Evolutionary conservation across 371 early-diverging fungal species (phyloP), one percentile per base, ranked within the genome.

Genomic region (Mortierella sp.): DNA sequence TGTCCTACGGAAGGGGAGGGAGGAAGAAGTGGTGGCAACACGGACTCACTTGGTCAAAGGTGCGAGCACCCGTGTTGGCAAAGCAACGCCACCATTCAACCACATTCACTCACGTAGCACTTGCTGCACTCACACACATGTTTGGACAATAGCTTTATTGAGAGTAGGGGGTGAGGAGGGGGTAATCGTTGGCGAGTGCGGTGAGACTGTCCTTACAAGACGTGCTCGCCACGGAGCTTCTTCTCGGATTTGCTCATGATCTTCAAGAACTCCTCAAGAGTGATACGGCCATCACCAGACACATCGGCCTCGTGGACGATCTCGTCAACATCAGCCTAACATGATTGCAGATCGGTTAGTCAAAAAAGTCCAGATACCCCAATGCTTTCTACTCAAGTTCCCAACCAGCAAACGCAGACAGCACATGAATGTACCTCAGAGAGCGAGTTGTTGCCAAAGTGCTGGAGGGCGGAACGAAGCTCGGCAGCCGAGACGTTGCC

Each of bases 191-290:
- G n/a, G n/a, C n/a, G n/a, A n/a, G n/a, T n/a, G n/a, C n/a, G n/a
- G n/a, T n/a, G n/a, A n/a, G n/a, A n/a, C n/a, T n/a, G n/a, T n/a
- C 34, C 34, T 76, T 76, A 76, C 51, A 69, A 50, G 40, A 76
- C 62, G 51, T 61, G 54, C 77, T 76, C 77, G 58, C 77, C 77
- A 57, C 69, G 69, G 70, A 76, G 77, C 70, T 76, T 76, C 77
- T 68, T 69, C 69, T 69, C 77, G 22, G 77, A 76, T 65, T 69
- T 68, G 27, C 69, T 69, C 77, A 76, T 69, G 49, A 76, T 65
- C 76, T 76, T 76, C 69, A 76, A 69, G 76, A 76, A 76, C 76
- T 76, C 76, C 58, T 76, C 76, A 34, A 68, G 57, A 40, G 76
- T 64, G 51, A 76, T 54, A 37, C 76, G 76, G 47, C 76, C 76